Conservation (phyloP, 352 stramenopile genomes). For the Pythium scleroteichum region DNA sequence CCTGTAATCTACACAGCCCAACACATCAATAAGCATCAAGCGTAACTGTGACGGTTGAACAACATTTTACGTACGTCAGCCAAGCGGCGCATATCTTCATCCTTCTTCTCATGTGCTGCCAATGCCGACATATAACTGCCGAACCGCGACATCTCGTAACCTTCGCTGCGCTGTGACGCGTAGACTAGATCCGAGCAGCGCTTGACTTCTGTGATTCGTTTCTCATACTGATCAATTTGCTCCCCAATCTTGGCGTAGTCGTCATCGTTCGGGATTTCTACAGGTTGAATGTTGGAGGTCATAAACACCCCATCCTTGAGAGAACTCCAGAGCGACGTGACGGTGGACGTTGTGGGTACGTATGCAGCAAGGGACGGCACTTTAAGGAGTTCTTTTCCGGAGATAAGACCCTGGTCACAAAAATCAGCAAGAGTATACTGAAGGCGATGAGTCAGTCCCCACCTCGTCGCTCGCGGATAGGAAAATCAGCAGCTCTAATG, state of each 20-base stretch:
- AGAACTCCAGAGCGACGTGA: conserved; percentile 82
- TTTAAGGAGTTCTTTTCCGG: conserved; percentile 81
- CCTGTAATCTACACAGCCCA: conserved; percentile 56
- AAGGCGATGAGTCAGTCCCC: too few relatives aligned
- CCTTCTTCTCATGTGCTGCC: conserved; percentile 72
- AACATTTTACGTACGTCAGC: conserved; percentile 42
- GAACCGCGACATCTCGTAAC: conserved; percentile 87
- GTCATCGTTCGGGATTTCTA: conserved; percentile 87
- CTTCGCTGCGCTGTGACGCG: conserved; percentile 71
- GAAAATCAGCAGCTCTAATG: conserved; percentile 82
- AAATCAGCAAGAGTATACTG: too few relatives aligned
- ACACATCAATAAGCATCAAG: not conserved
- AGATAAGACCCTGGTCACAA: conserved; percentile 64
- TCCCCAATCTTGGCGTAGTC: conserved; percentile 85
- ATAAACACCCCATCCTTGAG: conserved; percentile 82
- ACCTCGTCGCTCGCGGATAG: conserved; percentile 83
- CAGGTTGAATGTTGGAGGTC: conserved; percentile 73
- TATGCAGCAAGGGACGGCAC: conserved; percentile 73
- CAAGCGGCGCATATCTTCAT: conserved; percentile 74
- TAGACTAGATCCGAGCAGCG: conserved; percentile 85
- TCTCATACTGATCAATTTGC: conserved; percentile 86
- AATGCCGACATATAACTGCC: conserved; percentile 80
- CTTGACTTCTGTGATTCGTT: conserved; percentile 79
- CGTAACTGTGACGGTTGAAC: not conserved
- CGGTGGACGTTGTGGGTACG: conserved; percentile 69